Base-by-base conservation (phyloP, 2,329 filamentous ascomycete genomes). In the Fusarium sp. region DNA sequence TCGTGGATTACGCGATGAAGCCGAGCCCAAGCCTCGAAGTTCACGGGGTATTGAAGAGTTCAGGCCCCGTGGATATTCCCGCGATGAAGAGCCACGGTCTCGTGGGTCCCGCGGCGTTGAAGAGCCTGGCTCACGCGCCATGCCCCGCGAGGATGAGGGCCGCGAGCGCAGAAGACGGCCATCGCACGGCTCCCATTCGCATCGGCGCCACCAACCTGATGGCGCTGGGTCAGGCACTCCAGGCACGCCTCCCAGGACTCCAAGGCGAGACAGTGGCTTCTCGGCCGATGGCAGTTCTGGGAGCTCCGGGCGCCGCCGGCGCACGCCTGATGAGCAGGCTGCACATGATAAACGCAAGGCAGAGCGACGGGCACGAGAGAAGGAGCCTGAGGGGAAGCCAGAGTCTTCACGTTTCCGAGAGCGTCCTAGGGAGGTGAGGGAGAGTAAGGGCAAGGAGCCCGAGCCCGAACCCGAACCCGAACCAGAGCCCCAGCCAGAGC, bases 291-390 rank as follows among this genome's bases (percentile, higher is more conserved):
- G 64, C 8, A 81, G 75, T 62, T 78, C 79, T 46, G 78, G 77
- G 46, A 76, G 76, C 47, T 77, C 79, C 37, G 70, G 75, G 28
- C 74, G 75, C 60, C 76, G 71, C 55, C 79, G 81, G 43, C 82
- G 84, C 60, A 85, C 83, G 3, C 77, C 81, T 2, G 85, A 87
- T 66, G 85, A 88, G 70, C 85, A 86, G 63, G 84, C 81, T 15
- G 83, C 82, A 3, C 83, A 87, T 57, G 86, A 88, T 2, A 83
- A 75, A 66, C 82, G 83, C 62, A 87, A 84, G 75, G 82, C 67
- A 18, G 71, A 74, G 36, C 30, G 82, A 79, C 44, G 70, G 15
- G 40, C 61, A 47, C 62, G 62, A 31, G 73, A 75, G 34, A 70
- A 58, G 18, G 73, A 75, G 23, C 15, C 65, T n/a, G 77, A 77